Conservation (phyloP, 345 rosid species). For the Pistacia vera region DNA sequence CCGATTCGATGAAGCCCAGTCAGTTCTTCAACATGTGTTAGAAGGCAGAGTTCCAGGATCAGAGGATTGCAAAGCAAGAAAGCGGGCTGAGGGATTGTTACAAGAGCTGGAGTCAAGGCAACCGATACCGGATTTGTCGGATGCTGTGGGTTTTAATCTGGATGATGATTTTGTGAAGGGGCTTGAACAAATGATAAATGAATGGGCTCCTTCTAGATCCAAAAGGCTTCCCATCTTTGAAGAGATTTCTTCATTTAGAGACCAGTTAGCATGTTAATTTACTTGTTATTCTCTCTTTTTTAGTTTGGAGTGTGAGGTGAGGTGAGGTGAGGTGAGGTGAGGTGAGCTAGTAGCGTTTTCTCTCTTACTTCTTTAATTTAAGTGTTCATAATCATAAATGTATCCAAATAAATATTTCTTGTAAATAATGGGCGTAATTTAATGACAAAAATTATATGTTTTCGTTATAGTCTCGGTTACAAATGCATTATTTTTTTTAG, state of each 20-base stretch:
- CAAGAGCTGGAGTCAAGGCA: constrained; percentile 39
- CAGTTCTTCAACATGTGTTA: constrained; percentile 43
- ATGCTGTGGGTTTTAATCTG: constrained; percentile 32
- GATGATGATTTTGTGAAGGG: constrained; percentile 66
- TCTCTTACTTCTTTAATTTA: no score
- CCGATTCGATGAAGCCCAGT: constrained; percentile 57
- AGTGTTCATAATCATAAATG: neutral
- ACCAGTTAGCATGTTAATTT: constrained; percentile 56
- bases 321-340: neutral
- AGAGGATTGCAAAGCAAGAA: constrained; percentile 50
- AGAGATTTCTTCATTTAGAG: constrained; percentile 72
- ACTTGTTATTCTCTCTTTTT: neutral
- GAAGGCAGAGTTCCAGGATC: constrained; percentile 56
- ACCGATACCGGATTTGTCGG: constrained; percentile 25
- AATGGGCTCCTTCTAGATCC: constrained; percentile 61
- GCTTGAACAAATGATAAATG: constrained; percentile 45
- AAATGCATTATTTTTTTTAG: no score
- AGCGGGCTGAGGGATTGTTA: constrained; percentile 58
- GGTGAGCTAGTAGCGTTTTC: neutral
- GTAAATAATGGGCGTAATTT: neutral
- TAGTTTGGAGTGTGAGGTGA: neutral
- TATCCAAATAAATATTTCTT: neutral
- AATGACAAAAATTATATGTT: no score
- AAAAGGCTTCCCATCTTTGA: constrained; percentile 90
- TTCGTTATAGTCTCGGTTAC: no score